phyloP scores from a whole-genome alignment of 2,329 filamentous ascomycete genomes.

The Incumbomyces delicatus region DNA sequence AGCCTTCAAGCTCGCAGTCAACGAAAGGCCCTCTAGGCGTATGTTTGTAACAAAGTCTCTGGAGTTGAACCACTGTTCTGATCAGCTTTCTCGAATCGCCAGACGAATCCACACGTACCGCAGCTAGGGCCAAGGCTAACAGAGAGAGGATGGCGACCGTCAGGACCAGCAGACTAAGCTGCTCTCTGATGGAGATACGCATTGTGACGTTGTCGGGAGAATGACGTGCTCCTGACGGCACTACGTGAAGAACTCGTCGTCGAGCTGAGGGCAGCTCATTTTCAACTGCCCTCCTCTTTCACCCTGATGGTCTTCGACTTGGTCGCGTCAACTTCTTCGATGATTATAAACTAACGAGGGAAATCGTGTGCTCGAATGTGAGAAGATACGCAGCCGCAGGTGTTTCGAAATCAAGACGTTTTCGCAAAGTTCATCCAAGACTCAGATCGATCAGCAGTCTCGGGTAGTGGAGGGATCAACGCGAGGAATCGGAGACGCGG shows the following conservation, averaged over 20 bases:
- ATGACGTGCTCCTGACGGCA: background rate
- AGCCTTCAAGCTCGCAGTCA: constrained; percentile 80
- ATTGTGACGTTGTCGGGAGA: constrained; percentile 36
- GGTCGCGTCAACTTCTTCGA: too few relatives aligned
- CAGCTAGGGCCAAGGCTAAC: constrained; percentile 69
- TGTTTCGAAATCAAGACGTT: too few relatives aligned
- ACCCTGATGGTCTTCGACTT: background rate
- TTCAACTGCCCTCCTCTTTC: background rate
- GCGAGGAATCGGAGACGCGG: too few relatives aligned
- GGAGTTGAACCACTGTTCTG: constrained; percentile 47
- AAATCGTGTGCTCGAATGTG: too few relatives aligned
- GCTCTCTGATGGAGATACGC: constrained; percentile 79
- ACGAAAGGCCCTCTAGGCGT: constrained; percentile 52
- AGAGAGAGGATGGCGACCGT: constrained; percentile 64
- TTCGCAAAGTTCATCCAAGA: too few relatives aligned
- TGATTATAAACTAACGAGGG: too few relatives aligned
- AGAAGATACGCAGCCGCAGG: too few relatives aligned
- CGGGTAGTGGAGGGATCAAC: too few relatives aligned
- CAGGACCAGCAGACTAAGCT: constrained; percentile 72
- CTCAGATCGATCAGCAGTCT: too few relatives aligned
- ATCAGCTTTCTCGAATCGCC: constrained; percentile 45
- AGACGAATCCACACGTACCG: constrained; percentile 37
- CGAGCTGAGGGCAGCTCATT: constrained; percentile 2
- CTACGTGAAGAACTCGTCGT: background rate
- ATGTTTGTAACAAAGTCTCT: constrained; percentile 51